Evolutionary conservation across 73 alveolate species (phyloP).

Genomic region (Breviolum minutum): DNA sequence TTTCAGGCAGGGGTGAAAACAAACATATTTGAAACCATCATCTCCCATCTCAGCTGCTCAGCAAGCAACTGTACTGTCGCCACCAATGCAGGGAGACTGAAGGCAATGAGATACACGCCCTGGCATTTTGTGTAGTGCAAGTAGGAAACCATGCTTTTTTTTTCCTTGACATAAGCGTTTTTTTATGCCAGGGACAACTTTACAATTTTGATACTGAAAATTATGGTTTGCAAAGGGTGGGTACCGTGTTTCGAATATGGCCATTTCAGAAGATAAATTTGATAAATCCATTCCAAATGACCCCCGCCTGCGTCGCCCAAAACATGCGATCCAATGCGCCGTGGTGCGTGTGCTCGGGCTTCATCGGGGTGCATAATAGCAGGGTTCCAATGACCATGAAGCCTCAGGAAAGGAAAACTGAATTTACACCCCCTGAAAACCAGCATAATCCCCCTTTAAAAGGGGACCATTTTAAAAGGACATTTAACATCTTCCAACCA

Average conservation of each 20-base stretch:
- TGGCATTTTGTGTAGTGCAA: neutral
- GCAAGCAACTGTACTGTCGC: constrained; percentile 64
- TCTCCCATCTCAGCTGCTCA: neutral
- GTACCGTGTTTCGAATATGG: too few species aligned
- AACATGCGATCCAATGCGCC: constrained; percentile 90
- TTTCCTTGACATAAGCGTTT: too few species aligned
- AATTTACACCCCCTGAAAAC: neutral
- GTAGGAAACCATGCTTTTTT: too few species aligned
- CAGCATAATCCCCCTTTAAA: too few species aligned
- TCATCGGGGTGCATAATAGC: constrained; percentile 69
- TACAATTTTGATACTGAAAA: too few species aligned
- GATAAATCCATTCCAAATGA: neutral
- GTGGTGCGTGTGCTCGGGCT: constrained; percentile 61
- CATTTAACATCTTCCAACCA: neutral
- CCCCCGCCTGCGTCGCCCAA: constrained; percentile 80
- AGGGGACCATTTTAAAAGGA: neutral
- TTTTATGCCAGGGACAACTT: too few species aligned
- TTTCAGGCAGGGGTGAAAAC: too few species aligned
- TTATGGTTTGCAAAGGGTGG: too few species aligned
- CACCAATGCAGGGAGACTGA: constrained; percentile 79
- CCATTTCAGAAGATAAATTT: neutral
- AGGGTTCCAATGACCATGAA: constrained; percentile 44
- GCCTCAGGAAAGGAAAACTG: neutral
- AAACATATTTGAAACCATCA: too few species aligned
- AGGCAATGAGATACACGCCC: constrained; percentile 85